These are phyloP conservation scores for Tolypocladium paradoxum DNA, from an alignment of 2,329 filamentous ascomycete genomes.

Conservation along the genomic window DNA sequence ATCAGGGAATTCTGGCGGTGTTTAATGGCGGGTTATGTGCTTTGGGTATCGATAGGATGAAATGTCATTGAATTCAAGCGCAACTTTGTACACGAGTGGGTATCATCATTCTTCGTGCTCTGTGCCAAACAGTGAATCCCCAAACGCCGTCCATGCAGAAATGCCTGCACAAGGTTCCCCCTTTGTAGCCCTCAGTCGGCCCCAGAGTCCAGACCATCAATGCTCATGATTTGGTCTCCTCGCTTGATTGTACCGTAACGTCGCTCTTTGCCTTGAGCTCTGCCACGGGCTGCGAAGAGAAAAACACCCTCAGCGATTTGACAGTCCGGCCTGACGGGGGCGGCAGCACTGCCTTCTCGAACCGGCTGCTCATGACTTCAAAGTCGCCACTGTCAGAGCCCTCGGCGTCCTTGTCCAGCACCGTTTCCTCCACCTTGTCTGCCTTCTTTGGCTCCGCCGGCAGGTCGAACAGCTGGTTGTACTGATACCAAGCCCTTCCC, in stretches of 20 bases:
- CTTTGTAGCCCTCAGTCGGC: neutral
- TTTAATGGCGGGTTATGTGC: neutral
- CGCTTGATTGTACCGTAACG: constrained; percentile 36
- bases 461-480: constrained; percentile 44
- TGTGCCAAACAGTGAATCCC: neutral
- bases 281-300: constrained; percentile 42
- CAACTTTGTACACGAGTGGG: neutral
- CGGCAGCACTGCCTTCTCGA: constrained; percentile 41
- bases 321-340: constrained; percentile 31
- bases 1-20: neutral
- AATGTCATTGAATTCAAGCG: neutral
- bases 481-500: constrained; percentile 41
- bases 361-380: constrained; percentile 45
- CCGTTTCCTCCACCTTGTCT: constrained; percentile 30
- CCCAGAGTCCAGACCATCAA: neutral
- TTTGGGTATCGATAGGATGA: neutral
- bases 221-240: constrained; percentile 11
- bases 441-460: constrained; percentile 18
- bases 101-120: neutral
- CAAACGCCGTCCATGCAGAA: neutral
- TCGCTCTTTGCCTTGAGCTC: constrained; percentile 40
- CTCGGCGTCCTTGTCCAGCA: constrained; percentile 21
- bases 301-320: constrained; percentile 49
- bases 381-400: constrained; percentile 35
- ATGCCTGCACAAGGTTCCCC: too few relatives aligned